Evolutionary conservation across 768 basidiomycete genomes (phyloP), one percentile per base, ranked within the genome.

Genomic region (Krasilnikovozyma curviuscula): DNA sequence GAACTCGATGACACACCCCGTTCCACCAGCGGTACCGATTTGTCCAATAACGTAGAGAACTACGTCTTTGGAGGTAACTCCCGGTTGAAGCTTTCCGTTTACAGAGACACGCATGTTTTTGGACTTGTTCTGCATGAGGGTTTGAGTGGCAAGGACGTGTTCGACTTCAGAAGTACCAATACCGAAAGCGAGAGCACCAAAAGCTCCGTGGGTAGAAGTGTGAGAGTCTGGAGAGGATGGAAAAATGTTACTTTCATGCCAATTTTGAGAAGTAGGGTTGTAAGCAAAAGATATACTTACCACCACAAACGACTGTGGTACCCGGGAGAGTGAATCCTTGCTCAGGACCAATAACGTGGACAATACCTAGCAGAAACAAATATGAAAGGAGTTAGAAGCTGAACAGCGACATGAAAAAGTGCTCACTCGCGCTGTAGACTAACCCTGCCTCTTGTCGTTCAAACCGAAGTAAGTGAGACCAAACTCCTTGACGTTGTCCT

Each of bases 81-180:
- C 85, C 57, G 83, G 78, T 19, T 68, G 69, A 25, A 89, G 73
- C 29, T 75, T 71, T 50, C 85, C 85, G 44, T 89, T 78, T 54
- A 89, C 83, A 40, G 76, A 77, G 57, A 89, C 81, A 38, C 81
- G 77, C 83, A 89, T 86, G 67, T 88, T 89, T 68, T 85, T 85
- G 47, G 76, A 74, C 65, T 86, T 85, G 61, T 72, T 76, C 66
- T 89, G 85, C 53, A 83, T 68, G 19, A 89, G 69, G 41, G 83
- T 84, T 65, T 89, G 85, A 7, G 85, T 89, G 13, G 85, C 85
- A 40, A 89, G 77, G 55, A 88, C 85, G 62, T 89, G 85, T 61
- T 89, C 85, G 57, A 89, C 85, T 61, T 89, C 84, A 42, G 83
- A 86, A 12, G 85, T 89, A 33, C 85, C 85, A 57, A 89, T 88